Conservation (phyloP, 2,329 filamentous ascomycete species). For the Thermothelomyces thermophilus region DNA sequence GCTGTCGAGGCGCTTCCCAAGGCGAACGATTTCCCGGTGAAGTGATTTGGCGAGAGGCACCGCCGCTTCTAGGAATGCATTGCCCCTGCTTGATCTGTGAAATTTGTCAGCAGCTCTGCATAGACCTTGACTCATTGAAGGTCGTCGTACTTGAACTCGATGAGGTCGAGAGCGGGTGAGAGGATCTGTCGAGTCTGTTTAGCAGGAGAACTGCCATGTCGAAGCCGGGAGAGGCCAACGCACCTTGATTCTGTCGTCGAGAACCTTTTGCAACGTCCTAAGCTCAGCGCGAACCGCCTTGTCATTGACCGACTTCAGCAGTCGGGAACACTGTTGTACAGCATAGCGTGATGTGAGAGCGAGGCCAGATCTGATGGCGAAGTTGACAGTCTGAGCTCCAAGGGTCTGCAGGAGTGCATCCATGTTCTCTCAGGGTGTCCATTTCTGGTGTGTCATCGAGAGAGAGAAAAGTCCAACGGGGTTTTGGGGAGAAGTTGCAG, state of each 20-base stretch:
- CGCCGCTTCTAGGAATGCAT: slow-evolving; percentile 68
- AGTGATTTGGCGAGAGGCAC: slow-evolving; percentile 76
- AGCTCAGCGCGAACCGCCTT: slow-evolving; percentile 63
- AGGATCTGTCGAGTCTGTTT: slow-evolving; percentile 55
- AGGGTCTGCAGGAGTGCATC: slow-evolving; percentile 54
- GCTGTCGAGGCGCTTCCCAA: slow-evolving; percentile 68
- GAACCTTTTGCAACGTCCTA: slow-evolving; percentile 59
- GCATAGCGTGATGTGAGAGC: slow-evolving; percentile 79
- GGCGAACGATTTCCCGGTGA: slow-evolving; percentile 71
- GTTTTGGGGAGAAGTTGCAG: neutral
- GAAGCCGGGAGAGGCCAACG: slow-evolving; percentile 29
- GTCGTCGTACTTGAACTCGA: slow-evolving; percentile 68
- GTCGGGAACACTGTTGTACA: slow-evolving; percentile 70
- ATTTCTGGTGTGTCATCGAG: slow-evolving; percentile 10
- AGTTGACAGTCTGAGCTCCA: slow-evolving; percentile 73
- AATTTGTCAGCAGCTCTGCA: slow-evolving; percentile 1
- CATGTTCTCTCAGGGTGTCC: slow-evolving; percentile 46
- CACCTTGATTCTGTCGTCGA: slow-evolving; percentile 84
- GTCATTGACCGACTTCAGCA: slow-evolving; percentile 72
- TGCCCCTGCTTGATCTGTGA: slow-evolving; percentile 45
- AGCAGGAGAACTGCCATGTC: neutral
- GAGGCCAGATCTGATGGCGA: slow-evolving; percentile 83
- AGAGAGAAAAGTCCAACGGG: neutral
- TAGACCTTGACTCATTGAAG: neutral
- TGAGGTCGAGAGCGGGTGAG: slow-evolving; percentile 84